These are phyloP conservation scores for Mycena alexandri DNA, from an alignment of 768 basidiomycete species.

Conservation along the genomic window DNA sequence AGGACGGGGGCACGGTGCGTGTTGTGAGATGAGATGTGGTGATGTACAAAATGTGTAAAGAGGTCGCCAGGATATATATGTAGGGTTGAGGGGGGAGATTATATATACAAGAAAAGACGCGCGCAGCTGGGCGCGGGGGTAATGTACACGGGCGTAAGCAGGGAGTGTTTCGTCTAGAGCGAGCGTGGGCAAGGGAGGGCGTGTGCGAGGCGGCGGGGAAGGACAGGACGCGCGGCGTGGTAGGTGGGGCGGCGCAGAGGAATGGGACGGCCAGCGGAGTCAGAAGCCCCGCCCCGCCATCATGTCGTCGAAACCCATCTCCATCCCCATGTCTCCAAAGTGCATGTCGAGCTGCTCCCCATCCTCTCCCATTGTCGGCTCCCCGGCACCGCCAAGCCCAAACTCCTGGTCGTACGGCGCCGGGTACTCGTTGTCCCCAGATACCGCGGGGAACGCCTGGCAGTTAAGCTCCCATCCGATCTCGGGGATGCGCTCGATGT, in stretches of 20 bases:
- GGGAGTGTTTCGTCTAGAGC: constrained; percentile 16
- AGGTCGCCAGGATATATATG: constrained; percentile 25
- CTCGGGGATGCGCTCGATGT: constrained; percentile 31
- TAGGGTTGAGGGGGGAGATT: not conserved
- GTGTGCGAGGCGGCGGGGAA: constrained; percentile 5
- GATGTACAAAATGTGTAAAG: constrained; percentile 33
- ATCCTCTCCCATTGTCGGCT: not conserved
- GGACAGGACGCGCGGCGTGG: constrained; percentile 27
- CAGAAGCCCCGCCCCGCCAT: constrained; percentile 25
- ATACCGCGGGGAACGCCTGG: constrained; percentile 1
- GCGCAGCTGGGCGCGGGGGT: constrained; percentile 21
- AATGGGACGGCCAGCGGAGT: not conserved
- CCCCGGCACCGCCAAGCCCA: constrained; percentile 15
- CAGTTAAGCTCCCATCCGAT: constrained; percentile 26
- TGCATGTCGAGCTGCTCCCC: constrained; percentile 7
- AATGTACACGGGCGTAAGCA: constrained; percentile 14
- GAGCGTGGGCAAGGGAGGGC: constrained; percentile 7
- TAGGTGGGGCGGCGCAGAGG: constrained; percentile 1
- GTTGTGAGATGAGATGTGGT: constrained; percentile 26
- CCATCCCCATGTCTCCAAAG: constrained; percentile 13
- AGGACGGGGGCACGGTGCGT: not conserved
- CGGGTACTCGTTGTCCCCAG: constrained; percentile 4
- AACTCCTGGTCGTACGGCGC: not conserved
- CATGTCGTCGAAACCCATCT: constrained; percentile 31
- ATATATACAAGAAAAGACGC: constrained; percentile 18